These are phyloP conservation scores for Fusarium piperis DNA, from an alignment of 2,329 filamentous ascomycete species.

Conservation along the genomic window DNA sequence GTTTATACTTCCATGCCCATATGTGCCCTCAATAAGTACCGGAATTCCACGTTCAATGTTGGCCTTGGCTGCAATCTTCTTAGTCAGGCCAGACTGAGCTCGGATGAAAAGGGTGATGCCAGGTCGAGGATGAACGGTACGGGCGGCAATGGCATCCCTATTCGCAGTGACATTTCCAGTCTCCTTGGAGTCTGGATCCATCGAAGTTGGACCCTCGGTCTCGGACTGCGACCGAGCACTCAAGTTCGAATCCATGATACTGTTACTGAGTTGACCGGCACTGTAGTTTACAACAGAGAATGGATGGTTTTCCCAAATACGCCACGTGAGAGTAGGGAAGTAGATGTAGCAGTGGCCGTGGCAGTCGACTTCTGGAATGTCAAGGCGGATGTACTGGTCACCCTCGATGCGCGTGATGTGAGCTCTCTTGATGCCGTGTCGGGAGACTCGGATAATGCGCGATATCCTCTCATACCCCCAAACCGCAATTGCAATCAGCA, in stretches of 20 bases:
- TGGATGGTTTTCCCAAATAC: conserved; percentile 47
- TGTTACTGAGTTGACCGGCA: background rate
- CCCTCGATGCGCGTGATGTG: conserved; percentile 40
- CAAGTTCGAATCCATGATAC: background rate
- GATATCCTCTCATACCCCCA: conserved; percentile 45
- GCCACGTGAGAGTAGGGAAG: conserved; percentile 45
- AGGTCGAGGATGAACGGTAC: background rate
- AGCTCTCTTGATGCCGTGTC: conserved; percentile 40
- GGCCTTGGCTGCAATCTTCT: conserved; percentile 22
- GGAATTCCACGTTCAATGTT: conserved; percentile 29
- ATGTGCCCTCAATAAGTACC: conserved; percentile 43
- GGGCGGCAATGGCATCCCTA: background rate
- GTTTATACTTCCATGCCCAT: conserved; percentile 38
- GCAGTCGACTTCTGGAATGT: conserved; percentile 39
- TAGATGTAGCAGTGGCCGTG: conserved; percentile 45
- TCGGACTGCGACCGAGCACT: conserved; percentile 14
- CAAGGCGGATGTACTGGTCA: conserved; percentile 44
- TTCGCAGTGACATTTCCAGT: background rate
- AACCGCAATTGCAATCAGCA: conserved; percentile 41
- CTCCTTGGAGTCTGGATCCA: conserved; percentile 17
- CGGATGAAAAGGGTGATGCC: conserved; percentile 45
- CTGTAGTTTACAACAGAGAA: conserved; percentile 43
- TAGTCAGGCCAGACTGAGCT: conserved; percentile 39
- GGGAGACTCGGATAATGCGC: conserved; percentile 31
- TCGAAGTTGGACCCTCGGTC: background rate